Base-by-base conservation (phyloP, 768 basidiomycete species). In the Auriscalpium orientale region DNA sequence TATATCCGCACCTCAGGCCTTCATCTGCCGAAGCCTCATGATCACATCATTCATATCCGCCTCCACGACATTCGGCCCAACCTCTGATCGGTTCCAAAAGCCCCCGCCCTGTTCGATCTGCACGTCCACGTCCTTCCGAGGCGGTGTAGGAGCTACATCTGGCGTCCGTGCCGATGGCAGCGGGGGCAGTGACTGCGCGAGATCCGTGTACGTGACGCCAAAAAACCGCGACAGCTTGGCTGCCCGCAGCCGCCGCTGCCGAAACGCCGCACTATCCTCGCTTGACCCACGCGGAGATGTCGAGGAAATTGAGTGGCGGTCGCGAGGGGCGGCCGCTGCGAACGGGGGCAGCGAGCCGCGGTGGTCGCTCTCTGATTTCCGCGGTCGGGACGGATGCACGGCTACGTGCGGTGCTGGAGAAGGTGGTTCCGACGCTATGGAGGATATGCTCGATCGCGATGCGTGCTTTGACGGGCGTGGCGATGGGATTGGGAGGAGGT, bases 141-240 rank as follows among this genome's bases (percentile, higher is more conserved):
- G 50, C 8, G 50, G 40, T 44, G 43, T 16, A 15, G 43, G 20
- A 4, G 15, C 16, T 44, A 44, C 43, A 44, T 4, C 4, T 15
- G 16, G 4, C 43, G 20, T 44, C 43, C 15, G 43, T 5, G 15
- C 16, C 11, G 16, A 18, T 4, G 50, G 50, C 36, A 18, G 50
- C 16, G 35, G 36, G 7, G 16, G 49, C 15, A 20, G 43, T 10
- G 60, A 43, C 7, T n/a, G 34, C 8, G 71, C 66, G 33, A 83
- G 69, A 59, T 79, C 76, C 53, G 75, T 68, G 60, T 75, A 76
- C 28, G 68, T 72, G 35, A 82, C 80, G 13, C 81, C 81, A 64
- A 83, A 83, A 67, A 84, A 82, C 46, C 75, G 76, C 22, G 78
- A 72, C 44, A 84, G 67, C 65, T 83, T 84, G 55, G 74, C 76